Conservation (phyloP, 805 yeast species). For the Candida caryicola region DNA sequence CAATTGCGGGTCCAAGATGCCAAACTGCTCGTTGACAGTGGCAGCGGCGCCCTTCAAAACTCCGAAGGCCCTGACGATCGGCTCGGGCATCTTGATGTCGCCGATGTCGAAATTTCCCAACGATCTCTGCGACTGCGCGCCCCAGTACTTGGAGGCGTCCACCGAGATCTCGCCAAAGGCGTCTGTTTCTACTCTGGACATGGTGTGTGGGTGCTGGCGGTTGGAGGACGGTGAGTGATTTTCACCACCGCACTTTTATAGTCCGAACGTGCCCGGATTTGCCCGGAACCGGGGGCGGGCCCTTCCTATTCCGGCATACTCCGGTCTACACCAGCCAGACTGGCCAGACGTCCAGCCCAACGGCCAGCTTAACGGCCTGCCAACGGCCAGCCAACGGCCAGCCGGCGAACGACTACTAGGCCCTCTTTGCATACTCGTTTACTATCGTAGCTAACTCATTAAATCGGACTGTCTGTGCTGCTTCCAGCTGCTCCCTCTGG, state of each 20-base stretch:
- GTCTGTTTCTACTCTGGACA: slow-evolving; percentile 33
- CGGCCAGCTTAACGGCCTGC: too few relatives aligned
- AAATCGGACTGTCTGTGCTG: too few relatives aligned
- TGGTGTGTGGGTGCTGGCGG: background rate
- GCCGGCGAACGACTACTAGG: too few relatives aligned
- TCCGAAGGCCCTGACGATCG: slow-evolving; percentile 36
- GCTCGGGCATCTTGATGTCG: slow-evolving; percentile 35
- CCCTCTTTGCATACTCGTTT: too few relatives aligned
- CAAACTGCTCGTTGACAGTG: slow-evolving; percentile 32
- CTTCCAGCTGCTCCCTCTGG: too few relatives aligned
- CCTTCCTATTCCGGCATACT: too few relatives aligned
- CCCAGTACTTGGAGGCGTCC: slow-evolving; percentile 34
- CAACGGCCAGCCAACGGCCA: too few relatives aligned
- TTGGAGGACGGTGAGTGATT: background rate
- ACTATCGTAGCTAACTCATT: too few relatives aligned
- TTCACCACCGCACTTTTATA: background rate
- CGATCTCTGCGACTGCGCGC: slow-evolving; percentile 40
- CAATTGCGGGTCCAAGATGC: slow-evolving; percentile 30
- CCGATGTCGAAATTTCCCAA: slow-evolving; percentile 39
- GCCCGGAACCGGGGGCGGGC: too few relatives aligned
- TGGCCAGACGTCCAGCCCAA: too few relatives aligned
- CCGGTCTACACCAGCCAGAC: too few relatives aligned
- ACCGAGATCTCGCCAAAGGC: slow-evolving; percentile 40
- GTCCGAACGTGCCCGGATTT: background rate
- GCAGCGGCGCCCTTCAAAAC: slow-evolving; percentile 40